Evolutionary conservation across 2,329 filamentous ascomycete species (phyloP).

Genomic region (Colletotrichum camelliae): DNA sequence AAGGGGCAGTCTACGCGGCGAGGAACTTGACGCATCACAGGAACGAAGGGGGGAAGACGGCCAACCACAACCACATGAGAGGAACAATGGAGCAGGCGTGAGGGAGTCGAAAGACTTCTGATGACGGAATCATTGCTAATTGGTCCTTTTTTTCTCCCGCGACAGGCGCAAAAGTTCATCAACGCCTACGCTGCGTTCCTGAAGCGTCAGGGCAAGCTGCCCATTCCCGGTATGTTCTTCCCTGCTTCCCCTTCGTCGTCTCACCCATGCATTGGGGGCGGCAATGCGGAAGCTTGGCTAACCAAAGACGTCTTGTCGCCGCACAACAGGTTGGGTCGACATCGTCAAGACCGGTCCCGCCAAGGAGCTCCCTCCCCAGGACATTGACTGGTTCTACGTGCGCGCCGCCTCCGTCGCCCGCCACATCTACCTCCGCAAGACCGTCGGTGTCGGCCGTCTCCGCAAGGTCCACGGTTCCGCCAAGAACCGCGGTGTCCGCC

Average conservation of each 20-base stretch:
- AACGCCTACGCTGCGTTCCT: conserved; percentile 84
- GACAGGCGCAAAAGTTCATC: conserved; percentile 88
- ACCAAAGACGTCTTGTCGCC: too few relatives aligned
- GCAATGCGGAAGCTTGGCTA: too few relatives aligned
- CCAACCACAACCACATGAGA: conserved; percentile 26
- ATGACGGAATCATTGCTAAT: conserved; percentile 77
- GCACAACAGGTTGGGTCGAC: conserved; percentile 86
- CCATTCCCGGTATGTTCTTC: conserved; percentile 76
- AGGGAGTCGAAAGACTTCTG: conserved; percentile 77
- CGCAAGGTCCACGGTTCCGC: conserved; percentile 94
- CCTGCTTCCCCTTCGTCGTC: too few relatives aligned
- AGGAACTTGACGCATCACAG: background rate
- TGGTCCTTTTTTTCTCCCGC: conserved; percentile 45
- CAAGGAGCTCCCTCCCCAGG: conserved; percentile 98
- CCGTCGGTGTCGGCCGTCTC: conserved; percentile 96
- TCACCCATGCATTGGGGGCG: too few relatives aligned
- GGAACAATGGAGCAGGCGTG: conserved; percentile 65
- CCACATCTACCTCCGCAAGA: conserved; percentile 99
- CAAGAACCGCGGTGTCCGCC: conserved; percentile 95
- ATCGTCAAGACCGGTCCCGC: conserved; percentile 97
- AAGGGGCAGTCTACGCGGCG: background rate
- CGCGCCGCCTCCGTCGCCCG: conserved; percentile 94
- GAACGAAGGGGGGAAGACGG: background rate
- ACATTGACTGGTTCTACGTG: conserved; percentile 94
- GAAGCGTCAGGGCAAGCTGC: conserved; percentile 93